A percentile compares a stretch with the other conserved stretches of the same genome.
Conservation (phyloP, 495 filamentous ascomycete genomes). For the Penicillium dipodomyicola region DNA sequence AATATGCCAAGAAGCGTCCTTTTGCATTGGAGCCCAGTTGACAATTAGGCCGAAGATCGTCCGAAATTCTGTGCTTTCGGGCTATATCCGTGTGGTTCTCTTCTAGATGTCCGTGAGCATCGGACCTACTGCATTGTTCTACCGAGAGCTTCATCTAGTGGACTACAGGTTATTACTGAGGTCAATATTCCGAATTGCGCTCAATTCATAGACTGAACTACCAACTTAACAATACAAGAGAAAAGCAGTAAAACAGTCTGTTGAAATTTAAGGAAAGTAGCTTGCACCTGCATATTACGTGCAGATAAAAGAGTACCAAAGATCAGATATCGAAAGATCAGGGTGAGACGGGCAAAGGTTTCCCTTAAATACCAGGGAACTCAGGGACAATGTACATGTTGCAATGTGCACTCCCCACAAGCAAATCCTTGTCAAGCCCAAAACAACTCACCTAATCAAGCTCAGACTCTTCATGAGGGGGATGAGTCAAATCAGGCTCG, state of each 20-base stretch:
- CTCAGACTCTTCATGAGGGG: neutral
- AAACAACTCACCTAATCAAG: neutral
- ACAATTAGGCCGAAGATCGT: neutral
- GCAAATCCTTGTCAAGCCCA: neutral
- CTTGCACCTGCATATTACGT: neutral
- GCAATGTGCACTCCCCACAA: neutral
- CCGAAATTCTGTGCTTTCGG: neutral
- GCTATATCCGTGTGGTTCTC: neutral
- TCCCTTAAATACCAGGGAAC: neutral
- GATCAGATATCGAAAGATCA: neutral
- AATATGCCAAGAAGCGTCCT: neutral
- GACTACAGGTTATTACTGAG: no score
- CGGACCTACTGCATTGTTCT: no score
- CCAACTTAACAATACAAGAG: neutral
- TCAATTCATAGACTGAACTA: neutral
- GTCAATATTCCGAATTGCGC: no score
- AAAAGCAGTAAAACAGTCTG: neutral
- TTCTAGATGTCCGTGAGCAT: no score
- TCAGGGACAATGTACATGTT: neutral
- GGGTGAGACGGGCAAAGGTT: neutral
- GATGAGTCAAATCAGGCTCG: neutral
- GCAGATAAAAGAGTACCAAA: neutral
- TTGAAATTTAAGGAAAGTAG: neutral
- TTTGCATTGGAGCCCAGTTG: neutral
- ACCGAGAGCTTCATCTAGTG: no score